Conservation (phyloP, 768 basidiomycete species). For the Dioszegia crocea region DNA sequence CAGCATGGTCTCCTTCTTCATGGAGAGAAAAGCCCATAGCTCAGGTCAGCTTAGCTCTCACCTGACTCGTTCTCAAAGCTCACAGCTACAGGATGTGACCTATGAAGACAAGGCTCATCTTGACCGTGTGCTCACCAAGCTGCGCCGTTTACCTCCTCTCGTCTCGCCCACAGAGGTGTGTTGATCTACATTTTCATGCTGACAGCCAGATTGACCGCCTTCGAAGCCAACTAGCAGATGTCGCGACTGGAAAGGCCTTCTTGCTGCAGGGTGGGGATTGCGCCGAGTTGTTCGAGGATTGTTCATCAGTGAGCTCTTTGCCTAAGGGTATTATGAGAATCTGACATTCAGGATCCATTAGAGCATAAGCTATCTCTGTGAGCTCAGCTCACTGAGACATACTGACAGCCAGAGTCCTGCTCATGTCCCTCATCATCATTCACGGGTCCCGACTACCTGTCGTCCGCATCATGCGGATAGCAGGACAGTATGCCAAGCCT, state of each 20-base stretch:
- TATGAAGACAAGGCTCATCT: constrained; percentile 67
- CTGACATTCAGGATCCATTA: constrained; percentile 39
- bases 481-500: constrained; percentile 94
- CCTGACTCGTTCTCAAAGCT: not conserved
- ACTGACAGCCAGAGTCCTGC: constrained; percentile 59
- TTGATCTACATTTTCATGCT: not conserved
- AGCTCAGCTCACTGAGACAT: constrained; percentile 3
- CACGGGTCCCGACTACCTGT: constrained; percentile 93
- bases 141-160: constrained; percentile 74
- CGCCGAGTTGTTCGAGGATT: constrained; percentile 90
- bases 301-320: constrained; percentile 63
- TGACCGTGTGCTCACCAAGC: constrained; percentile 67
- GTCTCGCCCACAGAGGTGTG: constrained; percentile 88
- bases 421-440: constrained; percentile 89
- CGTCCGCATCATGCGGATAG: constrained; percentile 69
- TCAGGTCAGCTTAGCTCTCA: constrained; percentile 56
- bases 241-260: constrained; percentile 84
- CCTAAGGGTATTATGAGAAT: not conserved
- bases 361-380: constrained; percentile 51
- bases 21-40: constrained; percentile 75
- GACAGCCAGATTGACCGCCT: constrained; percentile 51
- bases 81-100: constrained; percentile 58
- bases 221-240: constrained; percentile 69
- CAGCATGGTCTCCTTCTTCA: constrained; percentile 67
- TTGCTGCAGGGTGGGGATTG: constrained; percentile 96